phyloP scores from a whole-genome alignment of 1,139 yeast species.

The Candida glucosophila region DNA sequence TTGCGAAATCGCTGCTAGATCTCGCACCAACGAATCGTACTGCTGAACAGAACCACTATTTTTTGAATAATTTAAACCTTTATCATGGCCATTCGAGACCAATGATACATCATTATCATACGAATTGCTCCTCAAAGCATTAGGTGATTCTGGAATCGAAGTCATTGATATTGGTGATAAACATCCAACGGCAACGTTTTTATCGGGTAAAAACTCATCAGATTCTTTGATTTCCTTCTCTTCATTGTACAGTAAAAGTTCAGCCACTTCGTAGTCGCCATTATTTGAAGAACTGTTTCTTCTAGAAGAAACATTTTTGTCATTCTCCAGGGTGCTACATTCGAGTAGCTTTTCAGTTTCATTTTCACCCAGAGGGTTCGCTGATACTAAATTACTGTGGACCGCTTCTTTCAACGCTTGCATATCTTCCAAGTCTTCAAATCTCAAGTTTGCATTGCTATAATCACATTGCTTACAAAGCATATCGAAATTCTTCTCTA shows the following conservation, averaged over 20 bases:
- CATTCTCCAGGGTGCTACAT: no score
- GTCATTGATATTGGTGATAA: conserved; percentile 39
- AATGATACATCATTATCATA: conserved; percentile 10
- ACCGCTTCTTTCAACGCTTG: conserved; percentile 25
- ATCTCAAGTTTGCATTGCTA: conserved; percentile 9
- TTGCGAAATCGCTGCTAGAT: conserved; percentile 44
- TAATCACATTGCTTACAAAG: conserved; percentile 9
- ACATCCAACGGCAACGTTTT: conserved; percentile 23
- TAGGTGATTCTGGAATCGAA: conserved; percentile 34
- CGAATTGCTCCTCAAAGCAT: conserved; percentile 28
- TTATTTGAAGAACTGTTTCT: no score
- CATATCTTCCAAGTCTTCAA: conserved; percentile 16
- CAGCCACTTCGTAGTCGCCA: conserved; percentile 1
- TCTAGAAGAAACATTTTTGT: no score
- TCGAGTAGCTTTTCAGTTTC: no score
- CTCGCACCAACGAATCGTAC: conserved; percentile 40
- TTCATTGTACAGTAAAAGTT: conserved; percentile 5
- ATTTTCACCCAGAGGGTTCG: no score
- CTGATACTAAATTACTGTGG: conserved; percentile 23
- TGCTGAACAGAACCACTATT: conserved; percentile 9
- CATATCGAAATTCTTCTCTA: conserved; percentile 16
- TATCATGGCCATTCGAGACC: conserved; percentile 5
- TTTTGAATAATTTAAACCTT: conserved; percentile 4
- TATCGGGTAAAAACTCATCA: conserved; percentile 8
- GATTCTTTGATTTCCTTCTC: conserved; percentile 6